phyloP scores from a whole-genome alignment of 139 green algal genomes.

The Tetraselmis striata region DNA sequence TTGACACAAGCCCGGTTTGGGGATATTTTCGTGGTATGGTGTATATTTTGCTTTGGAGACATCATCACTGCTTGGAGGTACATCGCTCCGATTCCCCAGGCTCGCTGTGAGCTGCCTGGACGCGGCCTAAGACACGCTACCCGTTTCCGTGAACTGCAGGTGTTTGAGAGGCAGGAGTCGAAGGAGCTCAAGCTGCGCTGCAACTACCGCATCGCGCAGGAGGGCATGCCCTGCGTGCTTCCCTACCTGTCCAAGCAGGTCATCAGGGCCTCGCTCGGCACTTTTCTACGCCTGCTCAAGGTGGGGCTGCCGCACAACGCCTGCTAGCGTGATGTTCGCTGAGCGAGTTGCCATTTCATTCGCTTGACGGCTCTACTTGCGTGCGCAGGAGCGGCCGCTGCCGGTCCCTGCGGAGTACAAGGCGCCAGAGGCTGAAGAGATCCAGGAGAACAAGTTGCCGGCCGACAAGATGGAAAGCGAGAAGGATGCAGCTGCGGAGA shows the following conservation, averaged over 20 bases:
- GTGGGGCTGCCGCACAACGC: not conserved
- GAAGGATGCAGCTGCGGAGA: constrained; percentile 36
- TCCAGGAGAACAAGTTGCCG: constrained; percentile 21
- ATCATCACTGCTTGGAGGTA: too few relatives aligned
- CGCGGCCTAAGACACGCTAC: too few relatives aligned
- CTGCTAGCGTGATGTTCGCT: not conserved
- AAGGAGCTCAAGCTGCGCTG: constrained; percentile 39
- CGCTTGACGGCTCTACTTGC: constrained; percentile 25
- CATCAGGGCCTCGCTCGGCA: constrained; percentile 17
- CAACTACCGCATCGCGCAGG: constrained; percentile 80
- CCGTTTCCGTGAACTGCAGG: constrained; percentile 13
- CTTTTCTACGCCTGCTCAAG: constrained; percentile 5
- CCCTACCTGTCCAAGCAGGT: constrained; percentile 69
- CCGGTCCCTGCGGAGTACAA: not conserved
- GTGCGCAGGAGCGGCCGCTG: not conserved
- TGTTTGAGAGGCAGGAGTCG: constrained; percentile 81
- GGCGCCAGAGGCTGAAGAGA: not conserved
- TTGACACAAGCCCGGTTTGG: too few relatives aligned
- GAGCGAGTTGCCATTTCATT: constrained; percentile 16
- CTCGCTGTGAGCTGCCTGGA: too few relatives aligned
- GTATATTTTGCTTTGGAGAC: too few relatives aligned
- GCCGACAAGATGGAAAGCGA: constrained; percentile 22
- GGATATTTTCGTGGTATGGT: too few relatives aligned
- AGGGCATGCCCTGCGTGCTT: constrained; percentile 74
- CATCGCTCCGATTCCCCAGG: too few relatives aligned